phyloP scores from a whole-genome alignment of 805 yeast genomes.

The Wickerhamiella parazyma region DNA sequence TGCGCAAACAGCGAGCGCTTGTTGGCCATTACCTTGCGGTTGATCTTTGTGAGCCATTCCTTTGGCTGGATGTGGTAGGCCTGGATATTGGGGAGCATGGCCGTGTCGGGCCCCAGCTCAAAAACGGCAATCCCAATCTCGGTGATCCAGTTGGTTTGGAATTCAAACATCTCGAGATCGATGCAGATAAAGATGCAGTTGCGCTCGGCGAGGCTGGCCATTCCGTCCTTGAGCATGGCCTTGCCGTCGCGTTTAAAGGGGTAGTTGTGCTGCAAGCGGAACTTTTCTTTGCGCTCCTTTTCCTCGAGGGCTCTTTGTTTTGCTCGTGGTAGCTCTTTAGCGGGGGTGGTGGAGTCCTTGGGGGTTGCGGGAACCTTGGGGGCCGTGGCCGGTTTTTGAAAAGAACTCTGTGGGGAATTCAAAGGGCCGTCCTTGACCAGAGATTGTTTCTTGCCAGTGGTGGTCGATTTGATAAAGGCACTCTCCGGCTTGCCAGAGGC shows the following conservation, averaged over 20 bases:
- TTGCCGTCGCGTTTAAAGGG: constrained; percentile 1
- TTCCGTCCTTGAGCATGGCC: constrained; percentile 4
- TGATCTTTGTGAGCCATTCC: background rate
- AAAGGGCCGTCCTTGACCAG: no score
- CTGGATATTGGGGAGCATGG: background rate
- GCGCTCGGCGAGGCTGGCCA: background rate
- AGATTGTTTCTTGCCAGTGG: no score
- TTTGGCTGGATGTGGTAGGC: constrained; percentile 1
- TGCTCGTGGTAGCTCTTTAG: no score
- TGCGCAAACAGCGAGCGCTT: constrained; percentile 4
- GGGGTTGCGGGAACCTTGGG: no score
- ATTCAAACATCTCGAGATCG: constrained; percentile 6
- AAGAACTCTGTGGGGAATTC: no score
- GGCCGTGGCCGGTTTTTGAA: no score
- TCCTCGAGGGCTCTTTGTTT: background rate
- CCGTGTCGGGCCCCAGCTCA: background rate
- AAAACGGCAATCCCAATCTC: constrained; percentile 6
- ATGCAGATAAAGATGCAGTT: constrained; percentile 3
- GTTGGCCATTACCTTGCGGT: background rate
- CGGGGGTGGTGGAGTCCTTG: no score
- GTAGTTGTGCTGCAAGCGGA: background rate
- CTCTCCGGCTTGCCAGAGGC: no score
- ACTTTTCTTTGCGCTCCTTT: background rate
- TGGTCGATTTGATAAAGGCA: no score
- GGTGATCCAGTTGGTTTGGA: background rate